Percentiles rank a stretch among this genome's conserved stretches.
These are phyloP conservation scores for Centaurea solstitialis DNA, from an alignment of 129 eudicot genomes.

Conservation along the genomic window DNA sequence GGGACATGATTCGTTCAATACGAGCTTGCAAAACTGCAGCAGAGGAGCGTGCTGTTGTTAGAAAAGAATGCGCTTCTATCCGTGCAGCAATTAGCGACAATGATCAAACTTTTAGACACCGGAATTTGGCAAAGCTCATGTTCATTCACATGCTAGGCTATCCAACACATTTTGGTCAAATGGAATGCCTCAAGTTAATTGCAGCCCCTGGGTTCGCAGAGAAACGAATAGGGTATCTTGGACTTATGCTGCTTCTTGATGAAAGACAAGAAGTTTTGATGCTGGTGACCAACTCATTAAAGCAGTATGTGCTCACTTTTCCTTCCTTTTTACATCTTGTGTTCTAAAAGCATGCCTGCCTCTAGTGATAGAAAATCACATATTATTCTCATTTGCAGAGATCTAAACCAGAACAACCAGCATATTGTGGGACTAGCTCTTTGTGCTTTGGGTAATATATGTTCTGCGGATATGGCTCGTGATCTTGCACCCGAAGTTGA, in stretches of 20 bases:
- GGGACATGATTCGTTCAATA: slow-evolving; percentile 99
- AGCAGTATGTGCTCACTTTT: slow-evolving; percentile 68
- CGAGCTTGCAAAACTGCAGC: slow-evolving; percentile 99
- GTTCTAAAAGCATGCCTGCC: neutral
- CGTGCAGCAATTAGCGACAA: slow-evolving; percentile 96
- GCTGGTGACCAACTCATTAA: slow-evolving; percentile 96
- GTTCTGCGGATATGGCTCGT: slow-evolving; percentile 90
- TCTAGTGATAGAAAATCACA: slow-evolving; percentile 1
- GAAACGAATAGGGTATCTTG: slow-evolving; percentile 98
- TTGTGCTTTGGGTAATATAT: slow-evolving; percentile 83
- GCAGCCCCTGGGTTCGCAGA: slow-evolving; percentile 99
- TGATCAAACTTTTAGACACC: slow-evolving; percentile 87
- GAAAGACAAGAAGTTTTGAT: slow-evolving; percentile 99
- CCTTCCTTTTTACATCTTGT: slow-evolving; percentile 5
- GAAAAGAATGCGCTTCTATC: slow-evolving; percentile 99
- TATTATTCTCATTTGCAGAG: slow-evolving; percentile 49
- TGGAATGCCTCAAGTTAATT: slow-evolving; percentile 96
- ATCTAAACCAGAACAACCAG: slow-evolving; percentile 83
- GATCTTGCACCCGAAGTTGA: slow-evolving; percentile 85
- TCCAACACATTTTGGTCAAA: slow-evolving; percentile 99
- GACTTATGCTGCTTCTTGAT: slow-evolving; percentile 98
- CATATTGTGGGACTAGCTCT: slow-evolving; percentile 86
- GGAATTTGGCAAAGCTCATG: slow-evolving; percentile 99
- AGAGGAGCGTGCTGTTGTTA: slow-evolving; percentile 97
- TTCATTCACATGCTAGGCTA: slow-evolving; percentile 99